Evolutionary conservation across 768 basidiomycete genomes (phyloP).

Genomic region (Panaeolus papilionaceus): DNA sequence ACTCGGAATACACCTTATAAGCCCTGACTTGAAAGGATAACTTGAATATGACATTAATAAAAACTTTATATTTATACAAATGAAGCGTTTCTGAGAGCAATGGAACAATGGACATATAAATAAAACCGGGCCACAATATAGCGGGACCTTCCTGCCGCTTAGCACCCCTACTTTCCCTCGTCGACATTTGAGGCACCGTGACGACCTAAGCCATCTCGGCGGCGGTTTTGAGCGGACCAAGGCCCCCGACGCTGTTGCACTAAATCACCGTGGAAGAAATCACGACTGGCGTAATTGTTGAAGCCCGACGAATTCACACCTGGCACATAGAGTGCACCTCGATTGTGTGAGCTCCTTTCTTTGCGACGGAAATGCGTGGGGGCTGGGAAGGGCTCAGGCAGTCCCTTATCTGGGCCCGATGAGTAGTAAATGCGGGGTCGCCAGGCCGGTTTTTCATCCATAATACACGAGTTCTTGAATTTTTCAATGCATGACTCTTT

Average conservation of each 20-base stretch:
- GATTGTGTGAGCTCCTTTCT: conserved; percentile 82
- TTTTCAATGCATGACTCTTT: conserved; percentile 92
- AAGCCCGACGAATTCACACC: not conserved
- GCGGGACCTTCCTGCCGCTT: not conserved
- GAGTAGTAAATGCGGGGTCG: conserved; percentile 87
- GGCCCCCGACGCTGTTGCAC: not conserved
- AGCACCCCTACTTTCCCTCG: not conserved
- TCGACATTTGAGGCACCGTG: not conserved
- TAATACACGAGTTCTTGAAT: conserved; percentile 90
- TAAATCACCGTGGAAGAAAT: not conserved
- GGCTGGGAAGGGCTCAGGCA: conserved; percentile 81
- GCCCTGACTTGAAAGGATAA: too few relatives aligned
- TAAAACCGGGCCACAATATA: too few relatives aligned
- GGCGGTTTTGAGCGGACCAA: not conserved
- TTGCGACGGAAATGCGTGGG: conserved; percentile 84
- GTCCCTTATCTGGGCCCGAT: conserved; percentile 72
- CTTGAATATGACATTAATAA: too few relatives aligned
- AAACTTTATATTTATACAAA: too few relatives aligned
- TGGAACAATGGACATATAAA: too few relatives aligned
- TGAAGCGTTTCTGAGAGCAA: too few relatives aligned
- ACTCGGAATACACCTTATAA: too few relatives aligned
- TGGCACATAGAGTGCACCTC: conserved; percentile 73
- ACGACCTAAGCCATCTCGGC: not conserved
- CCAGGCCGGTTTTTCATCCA: conserved; percentile 87
- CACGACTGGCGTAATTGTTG: not conserved